Base-by-base conservation (phyloP, 257 asterid species). In the Voacanga thouarsii region DNA sequence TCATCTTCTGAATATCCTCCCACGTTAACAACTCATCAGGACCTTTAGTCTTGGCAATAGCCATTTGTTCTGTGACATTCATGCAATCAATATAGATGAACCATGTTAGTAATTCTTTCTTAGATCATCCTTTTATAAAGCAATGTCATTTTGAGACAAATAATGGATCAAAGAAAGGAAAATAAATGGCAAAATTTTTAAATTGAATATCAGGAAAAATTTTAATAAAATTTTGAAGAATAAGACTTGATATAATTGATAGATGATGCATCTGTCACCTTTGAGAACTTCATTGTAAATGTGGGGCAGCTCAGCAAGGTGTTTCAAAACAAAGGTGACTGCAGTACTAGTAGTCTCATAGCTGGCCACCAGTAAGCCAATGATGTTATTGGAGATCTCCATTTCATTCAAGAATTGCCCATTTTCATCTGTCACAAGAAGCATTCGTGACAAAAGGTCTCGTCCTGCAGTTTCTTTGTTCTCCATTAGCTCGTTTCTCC, bases 231-330 rank as follows among this genome's bases (percentile, higher is more conserved):
- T 33, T 33, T 33, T 33, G 37, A 33, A 33, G 37, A 33, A 33
- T 33, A 2, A 33, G 37, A 33, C 37, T 33, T 33, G 37, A 33
- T 1, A 33, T 1, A 33, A 33, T 33, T 56, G 10, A 23, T 5
- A 21, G 6, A 57, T 57, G 65, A 57, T 33, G 37, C 37, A 33
- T 33, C n/a, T 11, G 4, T 63, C 76, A 85, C 95, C 97, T 84
- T 80, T 83, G 45, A 81, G 56, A 18, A 90, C 96, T 50, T 80
- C 77, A 7, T 80, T 65, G n/a, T 90, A 90, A 49, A 91, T 70
- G 33, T 89, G 90, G 5, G 97, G 97, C 77, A 87, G 88, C 49
- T 87, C 82, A 19, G 93, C 92, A 63, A 88, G 89, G 75, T 85
- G 83, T 28, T 87, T 82, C 45, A 90, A 51, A 3, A 89, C 92